phyloP scores from a whole-genome alignment of 2,329 filamentous ascomycete genomes.

The Ophiostoma piceae region DNA sequence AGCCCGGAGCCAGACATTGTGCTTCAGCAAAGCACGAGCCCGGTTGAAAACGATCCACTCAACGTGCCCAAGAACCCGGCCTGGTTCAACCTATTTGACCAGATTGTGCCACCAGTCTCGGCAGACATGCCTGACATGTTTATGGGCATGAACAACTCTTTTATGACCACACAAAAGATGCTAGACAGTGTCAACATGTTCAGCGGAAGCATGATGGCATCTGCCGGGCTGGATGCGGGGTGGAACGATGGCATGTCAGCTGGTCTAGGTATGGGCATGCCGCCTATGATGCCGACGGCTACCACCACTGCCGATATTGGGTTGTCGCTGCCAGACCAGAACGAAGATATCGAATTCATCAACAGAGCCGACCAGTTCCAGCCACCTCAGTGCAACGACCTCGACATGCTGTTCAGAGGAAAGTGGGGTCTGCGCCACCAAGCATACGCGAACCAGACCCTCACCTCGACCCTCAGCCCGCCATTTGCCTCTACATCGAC shows the following conservation, averaged over 20 bases:
- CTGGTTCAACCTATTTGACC: constrained; percentile 22
- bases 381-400: neutral
- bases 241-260: constrained; percentile 10
- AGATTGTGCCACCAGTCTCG: constrained; percentile 8
- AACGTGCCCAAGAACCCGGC: constrained; percentile 13
- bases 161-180: constrained; percentile 15
- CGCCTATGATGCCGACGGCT: constrained; percentile 7
- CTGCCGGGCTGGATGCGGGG: constrained; percentile 5
- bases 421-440: constrained; percentile 10
- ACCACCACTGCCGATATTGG: neutral
- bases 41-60: neutral
- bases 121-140: constrained; percentile 25
- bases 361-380: constrained; percentile 4
- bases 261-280: constrained; percentile 1
- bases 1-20: constrained; percentile 16
- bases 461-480: neutral
- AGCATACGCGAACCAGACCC: neutral
- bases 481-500: neutral
- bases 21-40: neutral
- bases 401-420: constrained; percentile 9
- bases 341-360: constrained; percentile 17
- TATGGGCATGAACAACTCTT: constrained; percentile 31
- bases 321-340: neutral
- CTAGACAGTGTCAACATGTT: constrained; percentile 19
- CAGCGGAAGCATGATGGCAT: constrained; percentile 16